phyloP scores from a whole-genome alignment of 768 basidiomycete species.

The Lenzites betulinus region DNA sequence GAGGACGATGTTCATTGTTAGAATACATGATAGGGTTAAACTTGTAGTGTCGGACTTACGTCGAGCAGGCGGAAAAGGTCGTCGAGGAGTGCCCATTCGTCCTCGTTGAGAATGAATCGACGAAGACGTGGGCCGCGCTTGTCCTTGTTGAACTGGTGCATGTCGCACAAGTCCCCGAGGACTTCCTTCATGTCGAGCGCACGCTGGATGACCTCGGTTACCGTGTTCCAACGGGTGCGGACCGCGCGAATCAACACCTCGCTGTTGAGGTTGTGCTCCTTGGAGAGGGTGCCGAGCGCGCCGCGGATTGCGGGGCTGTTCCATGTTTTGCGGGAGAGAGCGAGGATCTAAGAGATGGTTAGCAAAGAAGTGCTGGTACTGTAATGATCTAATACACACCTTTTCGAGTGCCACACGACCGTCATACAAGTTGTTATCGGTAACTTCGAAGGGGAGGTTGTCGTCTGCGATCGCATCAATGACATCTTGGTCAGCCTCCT shows the following conservation, averaged over 20 bases:
- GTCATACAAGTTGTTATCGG: too few species aligned
- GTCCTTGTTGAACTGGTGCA: not conserved
- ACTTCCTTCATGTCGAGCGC: not conserved
- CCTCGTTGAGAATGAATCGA: not conserved
- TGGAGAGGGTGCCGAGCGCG: not conserved
- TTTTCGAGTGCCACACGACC: too few species aligned
- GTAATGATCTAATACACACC: too few species aligned
- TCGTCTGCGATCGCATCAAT: too few species aligned
- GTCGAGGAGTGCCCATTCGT: not conserved
- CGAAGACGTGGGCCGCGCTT: not conserved
- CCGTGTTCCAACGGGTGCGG: not conserved
- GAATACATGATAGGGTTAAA: not conserved
- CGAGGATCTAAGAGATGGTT: not conserved
- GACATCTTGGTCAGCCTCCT: too few species aligned
- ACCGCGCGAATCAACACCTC: not conserved
- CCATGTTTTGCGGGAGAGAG: not conserved
- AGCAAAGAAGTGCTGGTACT: not conserved
- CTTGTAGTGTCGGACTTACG: too few species aligned
- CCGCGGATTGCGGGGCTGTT: not conserved
- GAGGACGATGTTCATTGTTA: not conserved
- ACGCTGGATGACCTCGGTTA: not conserved
- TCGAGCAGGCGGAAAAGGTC: too few species aligned
- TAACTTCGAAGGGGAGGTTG: too few species aligned
- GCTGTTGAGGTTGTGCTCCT: not conserved
- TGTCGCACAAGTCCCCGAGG: not conserved